Evolutionary conservation across 2,329 filamentous ascomycete genomes (phyloP).

Genomic region (Clathrospora elynae): DNA sequence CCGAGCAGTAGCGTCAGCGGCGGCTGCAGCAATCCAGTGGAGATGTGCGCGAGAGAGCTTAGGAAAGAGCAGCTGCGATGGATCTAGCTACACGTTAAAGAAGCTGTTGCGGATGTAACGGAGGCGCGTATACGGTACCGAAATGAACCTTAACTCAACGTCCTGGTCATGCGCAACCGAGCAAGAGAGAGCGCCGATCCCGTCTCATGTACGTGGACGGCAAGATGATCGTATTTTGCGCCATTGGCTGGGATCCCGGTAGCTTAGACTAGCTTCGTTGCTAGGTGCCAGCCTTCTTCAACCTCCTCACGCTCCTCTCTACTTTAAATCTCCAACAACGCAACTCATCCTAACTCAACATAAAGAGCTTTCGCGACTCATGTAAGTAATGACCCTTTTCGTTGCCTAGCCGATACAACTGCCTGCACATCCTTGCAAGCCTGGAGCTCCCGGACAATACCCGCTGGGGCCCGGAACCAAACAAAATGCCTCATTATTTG

Average conservation of each 20-base stretch:
- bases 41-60: slow-evolving; percentile 9
- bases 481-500: slow-evolving; percentile 46
- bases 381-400: slow-evolving; percentile 36
- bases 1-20: slow-evolving; percentile 26
- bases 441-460: slow-evolving; percentile 31
- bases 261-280: slow-evolving; percentile 17
- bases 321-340: slow-evolving; percentile 10
- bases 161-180: too few relatives aligned
- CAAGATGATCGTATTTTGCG: slow-evolving; percentile 11
- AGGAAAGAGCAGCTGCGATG: too few relatives aligned
- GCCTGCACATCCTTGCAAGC: slow-evolving; percentile 26
- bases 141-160: too few relatives aligned
- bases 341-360: slow-evolving; percentile 1
- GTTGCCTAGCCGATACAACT: slow-evolving; percentile 28
- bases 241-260: slow-evolving; percentile 17
- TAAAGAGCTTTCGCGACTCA: slow-evolving; percentile 22
- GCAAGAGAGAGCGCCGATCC: slow-evolving; percentile 5
- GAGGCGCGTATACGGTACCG: too few relatives aligned
- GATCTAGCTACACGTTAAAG: too few relatives aligned
- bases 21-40: slow-evolving; percentile 18
- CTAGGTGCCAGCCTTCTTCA: slow-evolving; percentile 15
- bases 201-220: slow-evolving; percentile 4
- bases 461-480: slow-evolving; percentile 40
- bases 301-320: slow-evolving; percentile 8
- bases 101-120: too few relatives aligned